Base-by-base conservation (phyloP, 2,329 filamentous ascomycete species). In the Neopestalotiopsis sp. region DNA sequence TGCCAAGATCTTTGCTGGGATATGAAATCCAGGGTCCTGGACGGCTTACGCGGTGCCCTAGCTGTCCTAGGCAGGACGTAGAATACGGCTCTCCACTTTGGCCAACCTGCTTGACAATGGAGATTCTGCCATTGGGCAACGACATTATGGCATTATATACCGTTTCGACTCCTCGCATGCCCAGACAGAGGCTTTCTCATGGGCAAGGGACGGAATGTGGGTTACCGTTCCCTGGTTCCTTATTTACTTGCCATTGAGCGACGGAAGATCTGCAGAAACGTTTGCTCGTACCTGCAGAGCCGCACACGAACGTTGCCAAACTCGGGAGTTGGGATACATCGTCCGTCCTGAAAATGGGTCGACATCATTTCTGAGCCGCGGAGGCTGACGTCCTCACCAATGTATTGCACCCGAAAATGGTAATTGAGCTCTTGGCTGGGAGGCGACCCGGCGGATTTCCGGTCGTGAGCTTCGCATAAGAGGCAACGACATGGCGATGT, bases 1-100 rank as follows among this genome's bases (percentile, higher is more conserved):
- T 10, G 24, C 57, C 17, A 59, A 30, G 30, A 30, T 59, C 13
- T 17, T 28, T 30, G 24, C 57, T 17, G 12, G 57, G 57, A 28
- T 34, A 30, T 53, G n/a, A 53, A 53, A 53, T 53, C 45, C 45
- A 53, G 45, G 45, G 45, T 53, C 45, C 45, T 53, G 17, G 45
- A 17, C 45, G 20, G n/a, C 57, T 59, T 30, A 59, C 57, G 57
- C 57, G 57, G 57, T 59, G 57, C 57, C 30, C 57, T 59, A 59
- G 57, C 57, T 59, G 10, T 34, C 57, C 30, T 34, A 30, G 57
- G 57, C 57, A 59, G 57, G 57, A 59, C 57, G 57, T 28, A 24
- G 24, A 14, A 12, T 59, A 34, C 10, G 24, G 30, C 24, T 59
- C 57, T 34, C 57, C 28, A 59, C 57, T 24, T 30, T 24, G 5